Evolutionary conservation across 2,329 filamentous ascomycete species (phyloP).

Genomic region (Aspergillus uvarum): DNA sequence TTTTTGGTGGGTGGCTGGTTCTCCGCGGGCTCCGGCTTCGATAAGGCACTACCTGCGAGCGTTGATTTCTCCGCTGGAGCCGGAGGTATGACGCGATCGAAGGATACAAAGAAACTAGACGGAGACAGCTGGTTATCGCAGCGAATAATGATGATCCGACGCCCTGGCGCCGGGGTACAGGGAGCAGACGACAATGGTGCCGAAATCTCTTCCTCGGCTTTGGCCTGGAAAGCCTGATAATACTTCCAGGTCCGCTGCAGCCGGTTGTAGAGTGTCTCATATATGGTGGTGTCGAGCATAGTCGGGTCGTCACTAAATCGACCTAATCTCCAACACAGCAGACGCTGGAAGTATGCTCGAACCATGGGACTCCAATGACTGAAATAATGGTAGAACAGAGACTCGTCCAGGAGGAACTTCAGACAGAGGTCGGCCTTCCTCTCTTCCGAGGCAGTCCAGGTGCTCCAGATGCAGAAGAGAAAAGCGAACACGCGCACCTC

Average conservation of each 20-base stretch:
- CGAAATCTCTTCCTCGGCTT: conserved; percentile 58
- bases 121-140: conserved; percentile 65
- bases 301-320: conserved; percentile 68
- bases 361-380: conserved; percentile 97
- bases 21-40: conserved; percentile 24
- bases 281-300: conserved; percentile 69
- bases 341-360: conserved; percentile 84
- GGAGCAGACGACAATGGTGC: conserved; percentile 71
- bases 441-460: conserved; percentile 62
- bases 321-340: conserved; percentile 86
- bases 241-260: conserved; percentile 74
- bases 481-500: conserved; percentile 83
- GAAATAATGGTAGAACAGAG: conserved; percentile 77
- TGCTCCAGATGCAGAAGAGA: conserved; percentile 76
- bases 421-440: conserved; percentile 71
- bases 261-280: conserved; percentile 64
- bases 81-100: conserved; percentile 58
- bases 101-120: conserved; percentile 58
- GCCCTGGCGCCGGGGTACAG: conserved; percentile 80
- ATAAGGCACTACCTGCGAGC: conserved; percentile 38
- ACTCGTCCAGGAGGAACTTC: conserved; percentile 71
- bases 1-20: conserved; percentile 36
- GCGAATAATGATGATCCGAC: conserved; percentile 83
- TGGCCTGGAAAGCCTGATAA: conserved; percentile 71
- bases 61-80: conserved; percentile 33